Evolutionary conservation across 2,329 filamentous ascomycete species (phyloP).

Genomic region (Pseudogymnoascus sp.): DNA sequence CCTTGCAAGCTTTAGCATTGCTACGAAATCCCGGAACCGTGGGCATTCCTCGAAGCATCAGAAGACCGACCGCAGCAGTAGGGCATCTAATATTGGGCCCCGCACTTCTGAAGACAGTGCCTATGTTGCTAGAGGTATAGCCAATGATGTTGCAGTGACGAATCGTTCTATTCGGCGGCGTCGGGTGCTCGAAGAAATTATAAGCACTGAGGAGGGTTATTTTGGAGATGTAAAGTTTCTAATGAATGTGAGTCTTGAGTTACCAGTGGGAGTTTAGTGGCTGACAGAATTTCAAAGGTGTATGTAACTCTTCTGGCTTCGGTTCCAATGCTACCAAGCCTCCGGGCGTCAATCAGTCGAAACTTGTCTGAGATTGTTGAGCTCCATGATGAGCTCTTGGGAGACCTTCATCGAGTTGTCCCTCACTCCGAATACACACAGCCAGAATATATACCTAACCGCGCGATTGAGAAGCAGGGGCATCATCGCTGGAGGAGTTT

Average conservation of each 20-base stretch:
- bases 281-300: constrained; percentile 46
- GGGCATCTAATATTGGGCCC: constrained; percentile 50
- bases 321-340: constrained; percentile 57
- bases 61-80: constrained; percentile 55
- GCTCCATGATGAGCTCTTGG: constrained; percentile 75
- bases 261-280: neutral
- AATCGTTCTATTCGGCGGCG: constrained; percentile 68
- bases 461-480: constrained; percentile 17
- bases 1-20: constrained; percentile 62
- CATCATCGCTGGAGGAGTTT: constrained; percentile 43
- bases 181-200: constrained; percentile 75
- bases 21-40: constrained; percentile 51
- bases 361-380: constrained; percentile 75
- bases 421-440: constrained; percentile 61
- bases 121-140: constrained; percentile 49
- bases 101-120: constrained; percentile 59
- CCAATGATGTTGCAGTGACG: constrained; percentile 60
- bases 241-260: constrained; percentile 58
- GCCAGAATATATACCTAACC: constrained; percentile 24
- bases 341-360: constrained; percentile 66
- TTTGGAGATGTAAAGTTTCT: constrained; percentile 81
- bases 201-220: constrained; percentile 81
- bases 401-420: constrained; percentile 62
- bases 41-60: constrained; percentile 48
- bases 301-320: constrained; percentile 70